phyloP scores from a whole-genome alignment of 805 yeast species.

The Deakozyma indianensis region DNA sequence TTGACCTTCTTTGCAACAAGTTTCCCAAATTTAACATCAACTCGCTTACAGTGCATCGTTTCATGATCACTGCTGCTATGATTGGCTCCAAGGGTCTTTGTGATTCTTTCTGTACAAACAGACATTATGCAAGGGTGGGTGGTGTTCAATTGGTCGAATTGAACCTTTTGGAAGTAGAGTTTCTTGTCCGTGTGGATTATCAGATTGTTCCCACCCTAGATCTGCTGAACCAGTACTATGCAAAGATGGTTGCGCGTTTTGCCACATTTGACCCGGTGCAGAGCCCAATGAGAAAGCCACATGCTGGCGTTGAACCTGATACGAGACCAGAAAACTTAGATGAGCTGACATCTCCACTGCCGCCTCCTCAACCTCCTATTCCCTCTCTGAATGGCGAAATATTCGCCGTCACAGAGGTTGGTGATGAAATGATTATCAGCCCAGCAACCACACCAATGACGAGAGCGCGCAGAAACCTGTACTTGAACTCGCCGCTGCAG shows the following conservation, averaged over 20 bases:
- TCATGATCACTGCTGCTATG: slow-evolving; percentile 77
- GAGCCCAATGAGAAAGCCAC: neutral
- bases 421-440: neutral
- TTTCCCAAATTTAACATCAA: slow-evolving; percentile 73
- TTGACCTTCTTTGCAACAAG: slow-evolving; percentile 66
- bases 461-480: neutral
- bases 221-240: slow-evolving; percentile 21
- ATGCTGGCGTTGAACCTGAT: slow-evolving; percentile 1
- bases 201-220: slow-evolving; percentile 42
- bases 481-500: neutral
- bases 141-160: slow-evolving; percentile 53
- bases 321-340: neutral
- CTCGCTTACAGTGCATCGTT: slow-evolving; percentile 87
- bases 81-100: slow-evolving; percentile 79
- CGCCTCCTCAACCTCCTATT: neutral
- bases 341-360: neutral
- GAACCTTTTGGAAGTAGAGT: slow-evolving; percentile 80
- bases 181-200: slow-evolving; percentile 67
- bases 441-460: neutral
- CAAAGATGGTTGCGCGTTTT: slow-evolving; percentile 17
- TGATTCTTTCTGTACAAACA: slow-evolving; percentile 86
- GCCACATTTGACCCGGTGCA: neutral
- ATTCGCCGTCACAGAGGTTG: too few relatives aligned
- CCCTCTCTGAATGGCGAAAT: too few relatives aligned
- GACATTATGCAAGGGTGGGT: slow-evolving; percentile 91